phyloP scores from a whole-genome alignment of 2,329 filamentous ascomycete genomes.

The Myotisia sp. region DNA sequence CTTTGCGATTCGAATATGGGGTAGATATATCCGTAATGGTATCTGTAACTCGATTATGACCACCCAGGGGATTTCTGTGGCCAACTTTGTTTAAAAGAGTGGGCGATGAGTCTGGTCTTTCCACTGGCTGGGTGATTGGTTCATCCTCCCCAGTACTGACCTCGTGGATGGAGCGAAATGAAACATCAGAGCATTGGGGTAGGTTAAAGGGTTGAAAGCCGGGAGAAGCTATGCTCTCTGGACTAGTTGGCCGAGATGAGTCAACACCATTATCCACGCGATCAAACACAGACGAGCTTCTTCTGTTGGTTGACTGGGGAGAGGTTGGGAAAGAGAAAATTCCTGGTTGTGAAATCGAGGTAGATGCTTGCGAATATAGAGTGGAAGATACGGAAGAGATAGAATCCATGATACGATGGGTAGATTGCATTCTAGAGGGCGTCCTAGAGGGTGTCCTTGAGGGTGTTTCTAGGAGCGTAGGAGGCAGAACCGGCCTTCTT shows the following conservation, averaged over 20 bases:
- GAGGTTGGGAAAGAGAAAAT: conserved; percentile 68
- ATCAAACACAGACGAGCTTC: conserved; percentile 66
- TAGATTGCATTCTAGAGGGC: conserved; percentile 7
- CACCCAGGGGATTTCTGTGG: too few species aligned
- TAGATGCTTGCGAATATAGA: conserved; percentile 17
- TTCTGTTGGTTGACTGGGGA: conserved; percentile 58
- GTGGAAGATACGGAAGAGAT: conserved; percentile 24
- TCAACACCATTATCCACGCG: conserved; percentile 48
- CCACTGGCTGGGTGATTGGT: not conserved
- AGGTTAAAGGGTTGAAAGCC: conserved; percentile 47
- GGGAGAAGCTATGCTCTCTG: conserved; percentile 59
- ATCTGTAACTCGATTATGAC: too few species aligned
- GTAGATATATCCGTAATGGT: too few species aligned
- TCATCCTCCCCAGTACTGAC: conserved; percentile 2
- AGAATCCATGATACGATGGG: conserved; percentile 25
- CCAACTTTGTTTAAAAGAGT: too few species aligned
- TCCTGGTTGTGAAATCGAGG: conserved; percentile 46
- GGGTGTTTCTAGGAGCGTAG: conserved; percentile 31
- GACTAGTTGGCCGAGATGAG: conserved; percentile 64
- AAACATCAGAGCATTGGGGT: conserved; percentile 45
- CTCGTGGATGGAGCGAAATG: conserved; percentile 27
- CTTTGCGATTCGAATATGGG: too few species aligned
- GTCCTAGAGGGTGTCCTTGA: conserved; percentile 14
- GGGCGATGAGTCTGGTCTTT: too few species aligned
- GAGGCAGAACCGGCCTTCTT: conserved; percentile 47